These are phyloP conservation scores for Agarophyton chilense DNA, from an alignment of 23 red algal genomes.

Conservation along the genomic window DNA sequence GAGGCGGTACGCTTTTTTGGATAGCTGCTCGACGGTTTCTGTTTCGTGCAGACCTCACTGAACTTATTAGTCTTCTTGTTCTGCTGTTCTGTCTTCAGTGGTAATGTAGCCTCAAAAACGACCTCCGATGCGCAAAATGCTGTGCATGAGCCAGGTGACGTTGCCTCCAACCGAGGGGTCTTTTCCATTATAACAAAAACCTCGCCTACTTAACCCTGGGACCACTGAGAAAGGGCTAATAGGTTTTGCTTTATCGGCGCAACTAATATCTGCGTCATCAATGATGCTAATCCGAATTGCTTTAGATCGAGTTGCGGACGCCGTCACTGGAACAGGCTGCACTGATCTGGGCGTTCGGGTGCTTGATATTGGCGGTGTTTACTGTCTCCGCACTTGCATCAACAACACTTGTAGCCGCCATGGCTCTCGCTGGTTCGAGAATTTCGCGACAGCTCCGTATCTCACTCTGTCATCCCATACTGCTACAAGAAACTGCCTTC, in stretches of 20 bases:
- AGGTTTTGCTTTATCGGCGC: conserved; percentile 78
- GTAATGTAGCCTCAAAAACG: neutral
- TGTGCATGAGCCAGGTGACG: conserved; percentile 25
- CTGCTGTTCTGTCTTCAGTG: neutral
- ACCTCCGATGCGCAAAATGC: conserved; percentile 15
- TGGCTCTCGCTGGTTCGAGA: conserved; percentile 88
- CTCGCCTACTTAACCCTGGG: conserved; percentile 52
- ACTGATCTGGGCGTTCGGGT: conserved; percentile 64
- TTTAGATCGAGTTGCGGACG: conserved; percentile 81
- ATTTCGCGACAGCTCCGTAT: conserved; percentile 85
- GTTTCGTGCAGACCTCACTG: neutral
- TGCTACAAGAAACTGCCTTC: too few relatives aligned
- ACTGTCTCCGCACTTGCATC: too few relatives aligned
- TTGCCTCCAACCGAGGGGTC: conserved; percentile 3
- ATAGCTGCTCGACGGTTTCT: neutral
- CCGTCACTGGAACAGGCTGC: conserved; percentile 49
- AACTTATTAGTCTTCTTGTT: conserved; percentile 21
- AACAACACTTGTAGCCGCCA: conserved; percentile 69
- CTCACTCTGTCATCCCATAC: conserved; percentile 68
- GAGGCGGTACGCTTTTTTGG: neutral
- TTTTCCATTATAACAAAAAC: conserved; percentile 25
- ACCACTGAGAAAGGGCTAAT: conserved; percentile 61
- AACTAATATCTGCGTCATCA: conserved; percentile 81
- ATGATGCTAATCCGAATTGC: conserved; percentile 90
- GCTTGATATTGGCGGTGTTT: conserved; percentile 78